Evolutionary conservation across 148 eudicot species (phyloP).

Genomic region (Nepenthes mirabilis): DNA sequence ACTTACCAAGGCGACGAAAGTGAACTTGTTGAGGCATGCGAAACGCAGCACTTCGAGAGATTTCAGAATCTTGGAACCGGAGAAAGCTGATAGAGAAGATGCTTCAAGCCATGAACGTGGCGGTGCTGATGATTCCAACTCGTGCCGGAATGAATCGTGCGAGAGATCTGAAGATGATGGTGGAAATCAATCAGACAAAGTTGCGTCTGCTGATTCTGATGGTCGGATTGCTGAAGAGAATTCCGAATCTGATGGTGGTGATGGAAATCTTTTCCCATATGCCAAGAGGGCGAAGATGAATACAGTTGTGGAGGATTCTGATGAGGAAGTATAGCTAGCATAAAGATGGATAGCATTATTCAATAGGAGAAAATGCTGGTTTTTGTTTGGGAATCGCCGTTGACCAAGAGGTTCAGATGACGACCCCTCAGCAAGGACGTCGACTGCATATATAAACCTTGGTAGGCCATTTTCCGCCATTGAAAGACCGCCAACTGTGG

Average conservation of each 20-base stretch:
- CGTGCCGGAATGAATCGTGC: conserved; percentile 13
- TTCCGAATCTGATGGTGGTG: conserved; percentile 20
- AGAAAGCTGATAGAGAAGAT: conserved; percentile 12
- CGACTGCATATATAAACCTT: too few species aligned
- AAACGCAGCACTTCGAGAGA: conserved; percentile 55
- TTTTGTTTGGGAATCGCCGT: too few species aligned
- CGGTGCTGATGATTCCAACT: conserved; percentile 3
- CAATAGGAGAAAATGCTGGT: neutral
- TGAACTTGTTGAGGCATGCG: conserved; percentile 48
- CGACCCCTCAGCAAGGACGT: too few species aligned
- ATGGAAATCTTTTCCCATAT: conserved; percentile 12
- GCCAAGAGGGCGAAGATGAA: conserved; percentile 29
- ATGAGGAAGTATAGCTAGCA: conserved; percentile 20
- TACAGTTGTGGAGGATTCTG: conserved; percentile 30
- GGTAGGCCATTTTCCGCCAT: too few species aligned
- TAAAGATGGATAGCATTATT: neutral
- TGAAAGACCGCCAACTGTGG: too few species aligned
- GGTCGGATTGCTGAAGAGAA: conserved; percentile 19
- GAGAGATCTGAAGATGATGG: conserved; percentile 18
- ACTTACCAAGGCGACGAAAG: conserved; percentile 38
- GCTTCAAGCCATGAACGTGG: conserved; percentile 13
- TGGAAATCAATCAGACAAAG: conserved; percentile 5
- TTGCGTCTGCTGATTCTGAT: conserved; percentile 6
- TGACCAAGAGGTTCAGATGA: too few species aligned
- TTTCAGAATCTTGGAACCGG: conserved; percentile 25